phyloP scores from a whole-genome alignment of 2,329 filamentous ascomycete species.

The Botryotinia calthae region DNA sequence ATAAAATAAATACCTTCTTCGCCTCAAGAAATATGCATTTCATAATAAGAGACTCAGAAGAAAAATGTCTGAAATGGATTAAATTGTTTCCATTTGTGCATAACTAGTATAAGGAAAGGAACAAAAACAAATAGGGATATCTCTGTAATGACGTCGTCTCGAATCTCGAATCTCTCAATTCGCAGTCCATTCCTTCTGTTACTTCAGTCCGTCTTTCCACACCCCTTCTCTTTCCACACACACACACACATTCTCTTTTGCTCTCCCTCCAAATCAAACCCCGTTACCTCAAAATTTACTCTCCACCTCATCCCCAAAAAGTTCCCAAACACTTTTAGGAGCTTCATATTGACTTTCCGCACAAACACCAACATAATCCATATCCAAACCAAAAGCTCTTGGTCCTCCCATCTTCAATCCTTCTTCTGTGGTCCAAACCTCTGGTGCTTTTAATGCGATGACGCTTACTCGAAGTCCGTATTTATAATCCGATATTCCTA shows the following conservation, averaged over 20 bases:
- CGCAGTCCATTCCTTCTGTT: background rate
- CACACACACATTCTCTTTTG: background rate
- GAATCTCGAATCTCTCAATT: background rate
- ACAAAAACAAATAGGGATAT: background rate
- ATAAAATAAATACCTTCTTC: too few relatives aligned
- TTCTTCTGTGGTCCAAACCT: conserved; percentile 46
- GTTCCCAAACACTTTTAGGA: conserved; percentile 37
- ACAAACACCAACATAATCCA: conserved; percentile 31
- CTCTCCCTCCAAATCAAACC: background rate
- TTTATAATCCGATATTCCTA: conserved; percentile 50
- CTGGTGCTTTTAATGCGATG: conserved; percentile 49
- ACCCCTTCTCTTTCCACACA: background rate
- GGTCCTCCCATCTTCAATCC: conserved; percentile 45
- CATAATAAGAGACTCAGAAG: too few relatives aligned
- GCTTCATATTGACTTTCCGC: conserved; percentile 29
- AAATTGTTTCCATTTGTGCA: background rate
- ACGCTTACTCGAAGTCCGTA: conserved; percentile 52
- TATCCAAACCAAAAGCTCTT: conserved; percentile 40
- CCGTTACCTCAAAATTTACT: background rate
- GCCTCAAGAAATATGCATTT: background rate
- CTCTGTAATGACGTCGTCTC: background rate
- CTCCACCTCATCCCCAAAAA: conserved; percentile 26
- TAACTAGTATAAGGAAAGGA: background rate
- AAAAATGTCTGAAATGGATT: background rate
- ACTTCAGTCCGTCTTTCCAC: background rate